Conservation (phyloP, 768 basidiomycete genomes). For the Rhodotorula graminis region DNA sequence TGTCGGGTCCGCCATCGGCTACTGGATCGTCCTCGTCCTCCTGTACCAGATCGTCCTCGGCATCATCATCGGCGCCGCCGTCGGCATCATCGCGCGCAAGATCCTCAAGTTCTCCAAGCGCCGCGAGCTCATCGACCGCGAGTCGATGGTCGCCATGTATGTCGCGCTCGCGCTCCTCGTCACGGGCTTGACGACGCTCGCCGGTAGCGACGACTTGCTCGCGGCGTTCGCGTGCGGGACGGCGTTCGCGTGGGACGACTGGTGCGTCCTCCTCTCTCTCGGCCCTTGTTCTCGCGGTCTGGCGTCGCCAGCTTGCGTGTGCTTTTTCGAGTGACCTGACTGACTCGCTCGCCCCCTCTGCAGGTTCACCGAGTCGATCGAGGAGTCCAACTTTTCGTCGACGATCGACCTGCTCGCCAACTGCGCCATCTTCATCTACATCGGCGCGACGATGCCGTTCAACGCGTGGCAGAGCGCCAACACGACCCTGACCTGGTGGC, state of each 20-base stretch:
- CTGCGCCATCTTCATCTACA: constrained; percentile 87
- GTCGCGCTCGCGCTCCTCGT: constrained; percentile 66
- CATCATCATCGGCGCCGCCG: constrained; percentile 46
- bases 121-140: constrained; percentile 48
- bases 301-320: no score
- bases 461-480: constrained; percentile 62
- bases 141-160: constrained; percentile 50
- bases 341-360: background rate
- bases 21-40: constrained; percentile 62
- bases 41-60: constrained; percentile 49
- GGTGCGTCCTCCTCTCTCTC: constrained; percentile 13
- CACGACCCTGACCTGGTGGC: constrained; percentile 72
- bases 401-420: constrained; percentile 96
- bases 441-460: constrained; percentile 98
- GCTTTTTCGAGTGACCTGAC: no score
- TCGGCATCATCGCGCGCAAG: constrained; percentile 49
- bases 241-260: constrained; percentile 57
- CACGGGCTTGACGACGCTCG: constrained; percentile 61
- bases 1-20: constrained; percentile 59
- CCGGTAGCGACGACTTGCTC: constrained; percentile 54
- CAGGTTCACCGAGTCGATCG: constrained; percentile 48
- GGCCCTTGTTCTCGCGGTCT: no score
- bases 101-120: constrained; percentile 46
- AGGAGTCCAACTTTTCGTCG: constrained; percentile 89
- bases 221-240: constrained; percentile 92